Percentiles rank a stretch among this genome's conserved stretches.
Conservation (phyloP, 1,284 basidiomycete species). For the Ceratobasidium papillatum region DNA sequence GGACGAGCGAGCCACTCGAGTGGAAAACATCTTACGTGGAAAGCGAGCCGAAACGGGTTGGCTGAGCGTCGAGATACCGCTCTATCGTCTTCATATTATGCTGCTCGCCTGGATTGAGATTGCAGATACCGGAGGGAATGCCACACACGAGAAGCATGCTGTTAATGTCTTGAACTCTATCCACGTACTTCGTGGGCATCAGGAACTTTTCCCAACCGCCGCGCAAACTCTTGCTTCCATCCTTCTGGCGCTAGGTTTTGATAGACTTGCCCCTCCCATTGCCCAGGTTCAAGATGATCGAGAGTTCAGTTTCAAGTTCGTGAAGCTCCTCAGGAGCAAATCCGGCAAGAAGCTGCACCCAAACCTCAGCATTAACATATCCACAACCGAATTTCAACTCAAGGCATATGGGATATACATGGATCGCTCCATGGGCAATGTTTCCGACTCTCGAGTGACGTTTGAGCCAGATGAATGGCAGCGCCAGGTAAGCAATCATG, state of each 20-base stretch:
- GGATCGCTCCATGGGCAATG: slow-evolving; percentile 73
- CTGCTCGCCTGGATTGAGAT: slow-evolving; percentile 63
- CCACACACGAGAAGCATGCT: slow-evolving; percentile 56
- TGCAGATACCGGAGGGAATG: slow-evolving; percentile 50
- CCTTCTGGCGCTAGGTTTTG: slow-evolving; percentile 60
- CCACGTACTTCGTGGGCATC: slow-evolving; percentile 57
- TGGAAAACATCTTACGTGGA: slow-evolving; percentile 57
- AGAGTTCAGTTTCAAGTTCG: slow-evolving; percentile 62
- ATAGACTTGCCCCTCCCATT: slow-evolving; percentile 51
- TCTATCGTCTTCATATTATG: slow-evolving; percentile 64
- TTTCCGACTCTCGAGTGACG: slow-evolving; percentile 63
- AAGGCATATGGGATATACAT: slow-evolving; percentile 73
- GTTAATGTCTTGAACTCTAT: slow-evolving; percentile 59
- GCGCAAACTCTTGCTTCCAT: slow-evolving; percentile 54
- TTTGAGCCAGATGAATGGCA: slow-evolving; percentile 79
- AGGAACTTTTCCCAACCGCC: slow-evolving; percentile 54
- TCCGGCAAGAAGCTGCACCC: slow-evolving; percentile 55
- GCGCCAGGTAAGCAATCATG: slow-evolving; percentile 55
- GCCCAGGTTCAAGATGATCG: slow-evolving; percentile 48
- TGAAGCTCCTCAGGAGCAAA: slow-evolving; percentile 53
- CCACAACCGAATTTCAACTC: slow-evolving; percentile 70
- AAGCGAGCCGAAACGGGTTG: slow-evolving; percentile 56
- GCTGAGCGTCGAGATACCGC: slow-evolving; percentile 60
- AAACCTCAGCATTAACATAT: slow-evolving; percentile 66
- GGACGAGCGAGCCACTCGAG: slow-evolving; percentile 48